phyloP scores from a whole-genome alignment of 306 rosid species.

The Luffa aegyptiaca region DNA sequence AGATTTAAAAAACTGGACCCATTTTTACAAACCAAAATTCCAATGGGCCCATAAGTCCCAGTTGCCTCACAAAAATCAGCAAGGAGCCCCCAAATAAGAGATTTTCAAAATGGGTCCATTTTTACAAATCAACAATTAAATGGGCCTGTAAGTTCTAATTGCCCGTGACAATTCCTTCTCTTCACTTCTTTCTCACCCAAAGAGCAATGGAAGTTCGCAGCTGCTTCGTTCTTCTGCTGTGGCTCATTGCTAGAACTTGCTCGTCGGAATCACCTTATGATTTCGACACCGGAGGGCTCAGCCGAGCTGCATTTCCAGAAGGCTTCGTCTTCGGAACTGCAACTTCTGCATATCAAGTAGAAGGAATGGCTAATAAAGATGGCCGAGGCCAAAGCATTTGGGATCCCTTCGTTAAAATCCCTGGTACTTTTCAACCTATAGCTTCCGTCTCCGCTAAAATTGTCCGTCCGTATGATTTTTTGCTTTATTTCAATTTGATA shows the following conservation, averaged over 20 bases:
- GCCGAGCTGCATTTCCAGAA: not conserved
- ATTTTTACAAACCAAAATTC: no score
- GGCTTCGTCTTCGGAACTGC: conserved; percentile 1
- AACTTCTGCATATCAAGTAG: conserved; percentile 3
- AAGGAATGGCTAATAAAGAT: not conserved
- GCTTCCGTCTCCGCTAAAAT: no score
- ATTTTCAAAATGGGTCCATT: no score
- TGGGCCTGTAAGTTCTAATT: no score
- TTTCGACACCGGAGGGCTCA: conserved; percentile 1
- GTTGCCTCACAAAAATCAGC: no score
- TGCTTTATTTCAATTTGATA: not conserved
- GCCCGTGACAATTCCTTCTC: not conserved
- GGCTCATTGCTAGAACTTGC: no score
- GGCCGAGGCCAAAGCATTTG: conserved; percentile 9
- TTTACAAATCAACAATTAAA: no score
- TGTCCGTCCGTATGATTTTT: no score
- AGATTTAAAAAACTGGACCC: no score
- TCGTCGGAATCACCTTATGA: not conserved
- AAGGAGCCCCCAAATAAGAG: no score
- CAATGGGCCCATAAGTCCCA: no score
- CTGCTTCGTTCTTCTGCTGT: not conserved
- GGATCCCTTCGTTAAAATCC: not conserved
- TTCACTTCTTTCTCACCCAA: not conserved
- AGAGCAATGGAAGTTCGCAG: not conserved
- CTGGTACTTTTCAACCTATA: not conserved